These are phyloP conservation scores for Vicia faba DNA, from an alignment of 306 rosid genomes.

Conservation along the genomic window DNA sequence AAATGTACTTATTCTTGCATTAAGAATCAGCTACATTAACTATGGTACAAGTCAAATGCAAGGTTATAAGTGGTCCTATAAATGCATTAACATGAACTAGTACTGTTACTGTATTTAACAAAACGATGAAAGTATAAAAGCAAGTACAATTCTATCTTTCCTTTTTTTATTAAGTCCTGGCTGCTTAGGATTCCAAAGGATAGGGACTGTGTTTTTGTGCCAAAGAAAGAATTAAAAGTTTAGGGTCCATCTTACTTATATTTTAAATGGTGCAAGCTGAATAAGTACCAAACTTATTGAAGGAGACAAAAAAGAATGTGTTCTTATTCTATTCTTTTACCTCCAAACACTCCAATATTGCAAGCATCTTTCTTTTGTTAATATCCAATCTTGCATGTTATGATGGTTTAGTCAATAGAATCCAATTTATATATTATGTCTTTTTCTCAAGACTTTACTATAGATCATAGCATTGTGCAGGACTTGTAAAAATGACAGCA, in stretches of 20 bases:
- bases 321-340: constrained; percentile 82
- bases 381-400: constrained; percentile 35
- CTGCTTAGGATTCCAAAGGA: constrained; percentile 51
- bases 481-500: constrained; percentile 42
- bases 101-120: constrained; percentile 43
- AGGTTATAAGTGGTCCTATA: constrained; percentile 46
- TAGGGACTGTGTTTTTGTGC: constrained; percentile 47
- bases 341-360: constrained; percentile 56
- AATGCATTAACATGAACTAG: constrained; percentile 4
- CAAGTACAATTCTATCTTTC: constrained; percentile 57
- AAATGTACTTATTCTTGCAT: constrained; percentile 43
- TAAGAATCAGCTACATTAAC: constrained; percentile 46
- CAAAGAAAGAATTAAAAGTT: constrained; percentile 54
- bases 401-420: constrained; percentile 72
- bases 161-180: constrained; percentile 43
- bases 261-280: constrained; percentile 58
- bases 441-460: constrained; percentile 44
- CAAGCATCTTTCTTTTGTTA: constrained; percentile 55
- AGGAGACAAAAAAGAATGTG: constrained; percentile 81
- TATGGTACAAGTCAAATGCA: constrained; percentile 50
- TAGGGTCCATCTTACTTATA: constrained; percentile 46
- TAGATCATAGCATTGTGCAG: constrained; percentile 35
- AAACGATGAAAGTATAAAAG: constrained; percentile 48
- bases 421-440: constrained; percentile 55
- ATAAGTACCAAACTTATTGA: constrained; percentile 91